Evolutionary conservation across 257 asterid species (phyloP), one percentile per base, ranked within the genome.

Genomic region (Apocynum venetum): DNA sequence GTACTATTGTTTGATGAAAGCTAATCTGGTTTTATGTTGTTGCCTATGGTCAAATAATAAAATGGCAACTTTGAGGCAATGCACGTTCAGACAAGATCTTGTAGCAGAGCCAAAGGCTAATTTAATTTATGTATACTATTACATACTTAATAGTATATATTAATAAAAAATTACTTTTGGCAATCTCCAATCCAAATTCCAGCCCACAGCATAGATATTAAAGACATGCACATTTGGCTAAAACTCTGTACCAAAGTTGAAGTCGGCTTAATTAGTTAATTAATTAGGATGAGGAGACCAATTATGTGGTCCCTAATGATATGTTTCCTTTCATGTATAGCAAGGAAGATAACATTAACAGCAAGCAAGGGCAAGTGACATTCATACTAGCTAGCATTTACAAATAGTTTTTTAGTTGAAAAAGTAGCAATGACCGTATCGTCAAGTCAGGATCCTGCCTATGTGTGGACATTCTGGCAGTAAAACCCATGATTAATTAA

Each of bases 221-320:
- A 25, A 25, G 31, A 25, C 31, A 25, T 25, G 31, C 31, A 25
- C 31, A 25, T 25, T 25, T 25, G 31, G 31, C 31, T 25, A 25
- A 25, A 25, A 25, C 31, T 25, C 31, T 25, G 31, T 25, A 25
- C 31, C 31, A 25, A 25, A 25, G n/a, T 55, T 20, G 61, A 17
- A 57, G 64, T 40, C 8, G 38, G 69, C 40, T 77, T 72, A 81
- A 78, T 25, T 25, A 25, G 31, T 25, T 25, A 25, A 25, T 25
- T 25, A 25, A 25, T 76, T 53, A 77, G 57, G 76, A 77, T 53
- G 72, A 38, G 84, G 89, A 77, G 91, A 88, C 94, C 89, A 87
- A 85, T 90, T 77, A 86, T 81, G 96, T 89, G 97, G 94, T 90
- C 94, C 92, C 90, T 81, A 83, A 81, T 64, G 57, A 80, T 76